Percentiles rank a stretch among this genome's conserved stretches.
Conservation (phyloP, 2,329 filamentous ascomycete species). For the Fusarium anguioides region DNA sequence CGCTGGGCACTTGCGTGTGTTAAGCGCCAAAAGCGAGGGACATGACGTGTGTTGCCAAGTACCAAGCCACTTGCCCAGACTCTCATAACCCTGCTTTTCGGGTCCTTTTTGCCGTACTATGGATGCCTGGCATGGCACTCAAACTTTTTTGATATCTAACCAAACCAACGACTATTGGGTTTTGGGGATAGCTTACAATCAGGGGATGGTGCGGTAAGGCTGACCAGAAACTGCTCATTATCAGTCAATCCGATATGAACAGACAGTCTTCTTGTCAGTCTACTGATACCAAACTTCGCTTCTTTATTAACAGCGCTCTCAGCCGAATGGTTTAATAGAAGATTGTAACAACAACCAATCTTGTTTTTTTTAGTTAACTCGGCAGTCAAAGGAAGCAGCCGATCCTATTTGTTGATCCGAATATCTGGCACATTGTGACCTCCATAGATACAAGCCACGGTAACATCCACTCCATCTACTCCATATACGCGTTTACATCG, state of each 20-base stretch:
- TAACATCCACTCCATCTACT: slow-evolving; percentile 10
- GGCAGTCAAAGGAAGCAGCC: neutral
- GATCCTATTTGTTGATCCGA: slow-evolving; percentile 25
- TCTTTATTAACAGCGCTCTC: neutral
- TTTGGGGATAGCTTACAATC: neutral
- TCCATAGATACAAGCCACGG: slow-evolving; percentile 6
- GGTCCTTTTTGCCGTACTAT: slow-evolving; percentile 37
- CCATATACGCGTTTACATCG: slow-evolving; percentile 1
- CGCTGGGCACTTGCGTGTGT: slow-evolving; percentile 26
- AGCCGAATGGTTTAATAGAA: too few relatives aligned
- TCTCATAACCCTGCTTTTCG: slow-evolving; percentile 44
- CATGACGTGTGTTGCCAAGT: slow-evolving; percentile 49
- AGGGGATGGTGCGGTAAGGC: slow-evolving; percentile 3
- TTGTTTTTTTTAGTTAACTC: neutral
- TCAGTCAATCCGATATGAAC: neutral
- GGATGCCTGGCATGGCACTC: slow-evolving; percentile 21
- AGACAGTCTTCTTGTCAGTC: too few relatives aligned
- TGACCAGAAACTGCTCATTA: neutral
- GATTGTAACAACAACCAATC: neutral
- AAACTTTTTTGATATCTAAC: neutral
- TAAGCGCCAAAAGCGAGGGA: slow-evolving; percentile 43
- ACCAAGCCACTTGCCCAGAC: slow-evolving; percentile 47
- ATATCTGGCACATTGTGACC: slow-evolving; percentile 17
- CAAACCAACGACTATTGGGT: neutral
- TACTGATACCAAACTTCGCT: neutral